Base-by-base conservation (phyloP, 495 filamentous ascomycete species). In the Rostrohypoxylon terebratum region DNA sequence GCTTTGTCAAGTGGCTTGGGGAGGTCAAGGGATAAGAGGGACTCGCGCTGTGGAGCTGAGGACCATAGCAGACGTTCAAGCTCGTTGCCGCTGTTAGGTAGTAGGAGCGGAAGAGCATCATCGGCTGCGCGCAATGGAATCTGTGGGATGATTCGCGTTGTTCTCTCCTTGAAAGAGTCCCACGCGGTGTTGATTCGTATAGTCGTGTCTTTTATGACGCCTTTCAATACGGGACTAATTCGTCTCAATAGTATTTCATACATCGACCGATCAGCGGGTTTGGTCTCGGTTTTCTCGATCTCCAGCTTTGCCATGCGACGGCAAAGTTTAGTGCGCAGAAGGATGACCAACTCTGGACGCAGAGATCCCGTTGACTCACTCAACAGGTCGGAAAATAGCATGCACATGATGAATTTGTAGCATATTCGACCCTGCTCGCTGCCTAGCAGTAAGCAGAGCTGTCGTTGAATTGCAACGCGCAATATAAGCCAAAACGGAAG, bases 221-320 rank as follows among this genome's bases (percentile, higher is more conserved):
- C 34, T 8, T 76, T 55, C 10, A 83, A 70, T 2, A 47, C 10
- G 4, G 75, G 68, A 6, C 69, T 34, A 1, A 76, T 51, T 5
- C 33, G 44, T 8, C 13, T 33, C 16, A 81, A 77, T 33, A 78
- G 69, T 9, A 5, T 28, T 5, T 73, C 11, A 21, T 16, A 68
- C 0, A 1, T 47, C 11, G 14, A 11, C 13, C 4, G 42, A 45
- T 66, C n/a, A 10, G 21, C 48, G 3, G 18, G 48, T 4, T 21
- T 3, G 8, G 10, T 21, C 13, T 38, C 44, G 4, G 54, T 9
- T 9, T 50, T 71, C 23, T 86, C 81, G 13, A 69, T 58, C 38
- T 90, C 86, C 5, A 91, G 45, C 74, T 92, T 91, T 5, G 83
- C 86, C 47, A 91, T 77, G 13, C 90, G 88, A 31, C 89, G 85